These are phyloP conservation scores for Plasmodium reichenowi DNA, from an alignment of 169 alveolate genomes.

Conservation along the genomic window DNA sequence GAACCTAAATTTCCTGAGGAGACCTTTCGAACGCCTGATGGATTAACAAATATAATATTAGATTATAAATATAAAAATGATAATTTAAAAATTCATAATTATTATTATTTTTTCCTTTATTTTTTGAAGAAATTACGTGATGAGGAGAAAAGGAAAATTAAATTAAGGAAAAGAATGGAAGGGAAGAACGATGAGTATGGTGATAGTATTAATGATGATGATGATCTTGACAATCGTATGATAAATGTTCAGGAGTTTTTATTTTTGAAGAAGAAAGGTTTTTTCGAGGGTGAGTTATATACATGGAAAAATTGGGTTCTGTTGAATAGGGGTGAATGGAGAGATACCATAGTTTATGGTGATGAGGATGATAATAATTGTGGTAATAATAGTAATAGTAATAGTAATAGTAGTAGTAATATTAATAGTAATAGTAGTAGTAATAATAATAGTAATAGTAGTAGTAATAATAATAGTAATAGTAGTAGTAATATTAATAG, in stretches of 20 bases:
- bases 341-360: constrained; percentile 26
- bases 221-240: constrained; percentile 7
- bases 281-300: constrained; percentile 82
- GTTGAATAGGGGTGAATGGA: constrained; percentile 81
- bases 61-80: constrained; percentile 75
- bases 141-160: not conserved
- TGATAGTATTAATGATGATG: not conserved
- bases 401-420: too few relatives aligned
- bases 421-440: too few relatives aligned
- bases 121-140: constrained; percentile 54
- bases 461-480: too few relatives aligned
- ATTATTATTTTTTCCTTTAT: constrained; percentile 61
- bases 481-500: too few relatives aligned
- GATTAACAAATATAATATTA: constrained; percentile 64
- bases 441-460: too few relatives aligned
- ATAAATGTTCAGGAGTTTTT: constrained; percentile 59
- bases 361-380: not conserved
- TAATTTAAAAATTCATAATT: constrained; percentile 63
- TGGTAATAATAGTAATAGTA: too few relatives aligned
- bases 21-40: constrained; percentile 74
- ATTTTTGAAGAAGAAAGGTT: constrained; percentile 78
- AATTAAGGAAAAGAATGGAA: constrained; percentile 16
- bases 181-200: not conserved
- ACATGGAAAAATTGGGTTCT: constrained; percentile 87
- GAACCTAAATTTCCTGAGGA: constrained; percentile 75